Evolutionary conservation across 2,329 filamentous ascomycete species (phyloP).

Genomic region (Xylaria arbuscula): DNA sequence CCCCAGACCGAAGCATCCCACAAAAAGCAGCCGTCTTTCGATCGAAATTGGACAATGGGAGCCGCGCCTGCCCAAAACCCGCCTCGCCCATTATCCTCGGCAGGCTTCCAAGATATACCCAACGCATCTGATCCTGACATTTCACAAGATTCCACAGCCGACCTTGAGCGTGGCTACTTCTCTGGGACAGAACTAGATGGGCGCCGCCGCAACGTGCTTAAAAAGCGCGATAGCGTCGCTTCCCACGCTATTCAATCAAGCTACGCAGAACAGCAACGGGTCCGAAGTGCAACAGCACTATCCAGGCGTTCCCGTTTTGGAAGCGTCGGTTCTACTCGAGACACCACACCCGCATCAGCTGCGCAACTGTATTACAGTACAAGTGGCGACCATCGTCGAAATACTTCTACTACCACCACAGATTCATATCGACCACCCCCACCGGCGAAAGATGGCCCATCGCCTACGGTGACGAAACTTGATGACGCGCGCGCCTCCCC

Average conservation of each 20-base stretch:
- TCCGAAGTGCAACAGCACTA: constrained; percentile 72
- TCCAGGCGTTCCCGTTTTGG: constrained; percentile 81
- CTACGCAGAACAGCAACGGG: constrained; percentile 78
- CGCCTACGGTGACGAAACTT: constrained; percentile 71
- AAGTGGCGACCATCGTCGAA: constrained; percentile 64
- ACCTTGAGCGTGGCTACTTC: constrained; percentile 91
- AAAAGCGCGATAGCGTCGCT: constrained; percentile 75
- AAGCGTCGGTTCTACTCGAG: constrained; percentile 79
- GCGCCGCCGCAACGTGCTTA: constrained; percentile 78
- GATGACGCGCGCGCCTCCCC: constrained; percentile 60
- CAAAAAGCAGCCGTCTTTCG: constrained; percentile 76
- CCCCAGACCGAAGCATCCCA: constrained; percentile 58
- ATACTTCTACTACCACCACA: constrained; percentile 69
- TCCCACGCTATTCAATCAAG: constrained; percentile 78
- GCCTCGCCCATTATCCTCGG: constrained; percentile 63
- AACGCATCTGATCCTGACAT: constrained; percentile 52
- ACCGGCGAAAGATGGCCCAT: constrained; percentile 64
- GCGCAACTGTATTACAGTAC: constrained; percentile 77
- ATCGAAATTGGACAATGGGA: constrained; percentile 76
- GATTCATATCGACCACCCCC: constrained; percentile 64
- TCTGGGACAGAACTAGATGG: constrained; percentile 86
- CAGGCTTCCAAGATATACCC: constrained; percentile 60
- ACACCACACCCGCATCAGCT: constrained; percentile 69
- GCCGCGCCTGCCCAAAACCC: constrained; percentile 56
- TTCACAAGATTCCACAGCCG: constrained; percentile 62